Base-by-base conservation (phyloP, 2,329 filamentous ascomycete species). In the Bipolaris zeicola region DNA sequence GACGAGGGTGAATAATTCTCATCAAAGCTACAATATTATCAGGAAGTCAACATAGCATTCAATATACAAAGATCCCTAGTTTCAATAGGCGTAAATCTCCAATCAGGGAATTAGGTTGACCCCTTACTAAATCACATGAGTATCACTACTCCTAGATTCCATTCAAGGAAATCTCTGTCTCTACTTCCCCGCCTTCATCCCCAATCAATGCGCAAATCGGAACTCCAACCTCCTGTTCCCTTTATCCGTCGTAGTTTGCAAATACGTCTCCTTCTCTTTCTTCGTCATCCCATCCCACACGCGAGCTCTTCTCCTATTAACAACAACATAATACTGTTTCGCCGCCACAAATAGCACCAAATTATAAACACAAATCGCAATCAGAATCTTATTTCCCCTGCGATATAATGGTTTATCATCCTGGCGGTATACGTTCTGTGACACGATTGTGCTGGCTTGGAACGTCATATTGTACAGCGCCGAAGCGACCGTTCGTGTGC, bases 301-400 rank as follows among this genome's bases (percentile, higher is more conserved):
- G 5, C 38, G 48, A 11, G 71, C 66, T 38, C 74, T 67, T 48
- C 61, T 74, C 48, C 72, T 76, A 59, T 87, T 87, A 11, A 81
- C 75, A 60, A 64, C 71, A 2, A 82, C 67, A 61, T 87, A 87
- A 62, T 83, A 87, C 0, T 77, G 50, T 66, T 86, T 86, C 1
- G 82, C 78, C 0, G 75, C 69, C 5, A 83, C 52, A 59, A 85
- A 85, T 0, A 85, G 57, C 0, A 77, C 66, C 10, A 88, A 80
- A 24, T 83, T 81, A 20, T 81, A 73, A 1, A 79, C 63, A 26
- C 79, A 79, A 49, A 87, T 79, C 0, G 69, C 80, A 45, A 88
- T 77, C 1, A 87, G 69, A 0, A 81, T 77, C 39, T 77, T 79
- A 57, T 88, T 87, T 0, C 86, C 86, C 0, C 77, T 76, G 1